Percentiles rank a stretch among this genome's conserved stretches.
Evolutionary conservation across 73 alveolate genomes (phyloP).

Genomic region (Paramecium sexaurelia): DNA sequence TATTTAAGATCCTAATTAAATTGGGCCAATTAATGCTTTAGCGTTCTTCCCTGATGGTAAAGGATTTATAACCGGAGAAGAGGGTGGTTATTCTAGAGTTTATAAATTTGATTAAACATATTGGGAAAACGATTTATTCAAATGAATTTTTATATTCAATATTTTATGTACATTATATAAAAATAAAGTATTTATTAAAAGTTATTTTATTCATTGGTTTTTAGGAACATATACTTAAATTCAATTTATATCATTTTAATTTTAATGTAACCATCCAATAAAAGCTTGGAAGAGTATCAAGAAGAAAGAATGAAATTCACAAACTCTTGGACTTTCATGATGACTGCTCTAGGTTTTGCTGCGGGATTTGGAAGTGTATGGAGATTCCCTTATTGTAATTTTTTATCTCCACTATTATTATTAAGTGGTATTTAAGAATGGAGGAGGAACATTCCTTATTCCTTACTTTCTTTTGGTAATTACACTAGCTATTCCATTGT

Average conservation of each 20-base stretch:
- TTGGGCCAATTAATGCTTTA: conserved; percentile 62
- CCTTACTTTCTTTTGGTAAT: conserved; percentile 70
- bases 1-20: conserved; percentile 39
- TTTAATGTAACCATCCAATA: not conserved
- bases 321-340: conserved; percentile 44
- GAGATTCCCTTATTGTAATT: conserved; percentile 78
- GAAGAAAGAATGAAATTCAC: conserved; percentile 60
- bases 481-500: conserved; percentile 68
- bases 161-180: not conserved
- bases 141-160: conserved; percentile 30
- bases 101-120: conserved; percentile 63
- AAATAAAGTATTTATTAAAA: not conserved
- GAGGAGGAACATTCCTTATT: conserved; percentile 77
- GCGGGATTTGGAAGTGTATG: conserved; percentile 81
- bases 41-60: conserved; percentile 70
- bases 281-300: conserved; percentile 27
- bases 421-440: conserved; percentile 54
- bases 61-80: conserved; percentile 69
- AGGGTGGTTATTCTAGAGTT: conserved; percentile 64
- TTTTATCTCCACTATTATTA: not conserved
- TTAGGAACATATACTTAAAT: not conserved
- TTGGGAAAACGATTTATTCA: conserved; percentile 67
- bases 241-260: not conserved
- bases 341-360: conserved; percentile 72
- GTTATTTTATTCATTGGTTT: not conserved